Base-by-base conservation (phyloP, 805 yeast species). In the Cyberlindnera lachancei region DNA sequence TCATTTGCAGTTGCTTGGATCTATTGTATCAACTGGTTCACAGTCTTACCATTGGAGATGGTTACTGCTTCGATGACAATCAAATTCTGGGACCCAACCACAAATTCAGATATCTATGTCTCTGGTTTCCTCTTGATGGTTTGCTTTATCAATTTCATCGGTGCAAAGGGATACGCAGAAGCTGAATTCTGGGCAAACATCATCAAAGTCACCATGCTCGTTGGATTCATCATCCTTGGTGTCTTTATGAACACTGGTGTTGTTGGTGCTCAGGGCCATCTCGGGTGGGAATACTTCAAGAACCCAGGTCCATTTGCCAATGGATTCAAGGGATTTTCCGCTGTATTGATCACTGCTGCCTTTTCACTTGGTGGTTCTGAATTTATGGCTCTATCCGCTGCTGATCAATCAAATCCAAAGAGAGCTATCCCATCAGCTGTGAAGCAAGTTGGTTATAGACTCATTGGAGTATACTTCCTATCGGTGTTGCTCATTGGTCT, bases 1-100 rank as follows among this genome's bases (percentile, higher is more conserved):
- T 73, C 75, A 4, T 77, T 77, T 48, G 72, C 83, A 2, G 66
- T 70, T 24, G 73, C 78, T 15, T 71, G 80, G 73, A 70, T 70
- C 44, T 77, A 75, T 48, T 72, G 74, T 53, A 57, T 77, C 29
- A 78, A 75, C 53, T 77, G 82, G 79, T 53, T 73, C 42, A 63
- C 71, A 27, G 79, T 74, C 35, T 63, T 77, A 33, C 75, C 82
- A 3, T 62, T 77, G 29, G 84, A 77, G 48, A 61, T 76, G 48
- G 80, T 76, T 18, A 74, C 82, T 16, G 80, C 80, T 14, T 61
- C 76, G 25, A 67, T 74, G 63, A 75, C 82, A 18, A 65, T 77
- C 36, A 58, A 67, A 40, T 76, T 60, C 53, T 77, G 85, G 85
- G 61, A 61, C 11, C 58, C 63, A 4, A 39, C 53, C n/a, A 61